Evolutionary conservation across 495 filamentous ascomycete genomes (phyloP).

Genomic region (Hypoxylon rickii): DNA sequence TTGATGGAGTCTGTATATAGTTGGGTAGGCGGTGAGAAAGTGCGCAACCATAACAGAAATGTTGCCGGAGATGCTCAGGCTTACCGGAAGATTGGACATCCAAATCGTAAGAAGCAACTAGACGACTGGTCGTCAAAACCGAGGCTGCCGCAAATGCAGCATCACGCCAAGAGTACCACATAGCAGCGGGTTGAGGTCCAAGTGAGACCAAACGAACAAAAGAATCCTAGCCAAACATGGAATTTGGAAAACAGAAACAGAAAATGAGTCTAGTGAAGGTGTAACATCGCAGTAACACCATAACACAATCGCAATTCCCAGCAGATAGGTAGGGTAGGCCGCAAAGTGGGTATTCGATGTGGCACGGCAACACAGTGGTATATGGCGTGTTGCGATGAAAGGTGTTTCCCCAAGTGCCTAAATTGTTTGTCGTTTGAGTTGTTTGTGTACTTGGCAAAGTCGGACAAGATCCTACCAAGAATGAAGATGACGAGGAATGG

Average conservation of each 20-base stretch:
- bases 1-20: conserved; percentile 71
- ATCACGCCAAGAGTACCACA: conserved; percentile 22
- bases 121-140: conserved; percentile 9
- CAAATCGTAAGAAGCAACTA: conserved; percentile 24
- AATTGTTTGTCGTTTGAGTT: conserved; percentile 1
- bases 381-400: no score
- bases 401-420: no score
- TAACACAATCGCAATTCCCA: conserved; percentile 6
- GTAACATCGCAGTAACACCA: conserved; percentile 29
- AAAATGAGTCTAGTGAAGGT: conserved; percentile 13
- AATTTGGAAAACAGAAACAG: conserved; percentile 2
- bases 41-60: neutral
- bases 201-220: conserved; percentile 9
- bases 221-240: conserved; percentile 18
- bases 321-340: neutral
- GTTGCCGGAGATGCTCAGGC: neutral
- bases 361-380: conserved; percentile 12
- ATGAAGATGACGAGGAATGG: conserved; percentile 28
- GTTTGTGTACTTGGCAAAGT: neutral
- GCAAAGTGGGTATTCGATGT: neutral
- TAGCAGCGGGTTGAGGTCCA: conserved; percentile 13
- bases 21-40: conserved; percentile 3
- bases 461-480: conserved; percentile 3
- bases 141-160: conserved; percentile 20
- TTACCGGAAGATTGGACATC: conserved; percentile 26